A percentile compares a stretch with the other conserved stretches of the same genome.
Conservation (phyloP, 805 yeast genomes). For the Myxozyma vanderwaltii region DNA sequence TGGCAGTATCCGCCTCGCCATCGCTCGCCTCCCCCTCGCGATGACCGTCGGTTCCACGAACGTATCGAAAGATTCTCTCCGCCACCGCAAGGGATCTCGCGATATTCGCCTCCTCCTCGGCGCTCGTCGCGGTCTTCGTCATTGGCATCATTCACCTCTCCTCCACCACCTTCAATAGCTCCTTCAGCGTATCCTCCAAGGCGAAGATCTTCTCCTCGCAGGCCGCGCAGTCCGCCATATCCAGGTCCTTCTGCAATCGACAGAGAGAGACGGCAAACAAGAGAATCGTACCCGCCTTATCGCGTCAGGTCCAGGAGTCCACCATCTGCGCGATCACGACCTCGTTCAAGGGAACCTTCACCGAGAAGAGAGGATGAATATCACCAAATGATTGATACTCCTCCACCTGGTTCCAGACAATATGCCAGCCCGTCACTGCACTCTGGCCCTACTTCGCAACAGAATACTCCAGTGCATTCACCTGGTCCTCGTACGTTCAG, state of each 20-base stretch:
- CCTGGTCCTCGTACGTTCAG: not conserved
- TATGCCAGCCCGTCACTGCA: not conserved
- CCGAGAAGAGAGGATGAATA: constrained; percentile 3
- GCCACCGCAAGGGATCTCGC: not conserved
- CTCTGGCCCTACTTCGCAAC: not conserved
- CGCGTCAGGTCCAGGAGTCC: constrained; percentile 12
- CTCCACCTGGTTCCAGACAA: constrained; percentile 11
- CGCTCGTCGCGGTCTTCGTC: constrained; percentile 22
- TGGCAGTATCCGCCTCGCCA: constrained; percentile 2
- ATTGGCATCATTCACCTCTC: constrained; percentile 11
- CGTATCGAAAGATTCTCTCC: constrained; percentile 6
- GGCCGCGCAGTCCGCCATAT: constrained; percentile 19
- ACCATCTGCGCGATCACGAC: not conserved
- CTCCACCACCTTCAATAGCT: constrained; percentile 8
- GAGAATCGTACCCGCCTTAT: constrained; percentile 1
- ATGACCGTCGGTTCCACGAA: not conserved
- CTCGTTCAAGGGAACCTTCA: constrained; percentile 2
- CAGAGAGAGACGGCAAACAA: not conserved
- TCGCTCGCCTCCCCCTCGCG: constrained; percentile 5
- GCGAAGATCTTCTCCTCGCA: constrained; percentile 18
- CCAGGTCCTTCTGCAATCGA: not conserved
- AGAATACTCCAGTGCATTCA: constrained; percentile 3
- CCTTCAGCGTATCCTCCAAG: not conserved
- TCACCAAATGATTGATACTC: not conserved
- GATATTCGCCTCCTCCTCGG: constrained; percentile 13